These are phyloP conservation scores for Phytophthora pinifolia DNA, from an alignment of 352 stramenopile species.

Conservation along the genomic window DNA sequence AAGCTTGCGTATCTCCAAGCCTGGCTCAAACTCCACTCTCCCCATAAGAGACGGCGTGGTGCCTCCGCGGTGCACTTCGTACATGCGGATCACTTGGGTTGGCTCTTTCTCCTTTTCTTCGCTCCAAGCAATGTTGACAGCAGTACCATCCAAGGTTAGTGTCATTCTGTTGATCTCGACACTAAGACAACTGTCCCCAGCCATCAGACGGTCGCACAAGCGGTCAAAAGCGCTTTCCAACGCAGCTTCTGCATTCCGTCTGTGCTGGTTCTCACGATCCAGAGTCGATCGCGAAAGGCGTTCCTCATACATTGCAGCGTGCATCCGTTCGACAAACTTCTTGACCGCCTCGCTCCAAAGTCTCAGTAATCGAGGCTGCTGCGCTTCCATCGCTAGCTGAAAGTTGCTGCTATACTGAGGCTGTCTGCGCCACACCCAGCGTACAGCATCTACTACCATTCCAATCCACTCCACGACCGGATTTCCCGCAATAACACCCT, in stretches of 20 bases:
- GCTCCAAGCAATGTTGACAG: constrained; percentile 9
- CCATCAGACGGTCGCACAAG: constrained; percentile 3
- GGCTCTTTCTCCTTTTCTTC: constrained; percentile 24
- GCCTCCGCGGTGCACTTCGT: not conserved
- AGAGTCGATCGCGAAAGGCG: constrained; percentile 1
- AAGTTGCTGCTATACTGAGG: constrained; percentile 7
- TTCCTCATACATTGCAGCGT: not conserved
- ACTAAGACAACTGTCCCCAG: not conserved
- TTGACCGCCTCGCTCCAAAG: constrained; percentile 8
- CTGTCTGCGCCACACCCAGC: too few species aligned
- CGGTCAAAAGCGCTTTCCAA: constrained; percentile 5
- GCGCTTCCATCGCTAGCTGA: not conserved
- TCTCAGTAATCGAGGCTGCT: not conserved
- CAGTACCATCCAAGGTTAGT: not conserved
- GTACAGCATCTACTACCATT: too few species aligned
- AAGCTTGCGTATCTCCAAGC: constrained; percentile 9
- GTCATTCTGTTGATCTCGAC: constrained; percentile 7
- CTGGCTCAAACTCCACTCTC: constrained; percentile 18
- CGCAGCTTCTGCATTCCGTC: not conserved
- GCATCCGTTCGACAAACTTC: not conserved
- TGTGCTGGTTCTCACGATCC: not conserved
- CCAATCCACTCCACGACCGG: too few species aligned
- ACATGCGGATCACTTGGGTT: constrained; percentile 17
- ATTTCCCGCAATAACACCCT: not conserved
- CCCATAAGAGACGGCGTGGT: not conserved